Conservation (phyloP, 2,329 filamentous ascomycete genomes). For the Nigrograna mackinnonii region DNA sequence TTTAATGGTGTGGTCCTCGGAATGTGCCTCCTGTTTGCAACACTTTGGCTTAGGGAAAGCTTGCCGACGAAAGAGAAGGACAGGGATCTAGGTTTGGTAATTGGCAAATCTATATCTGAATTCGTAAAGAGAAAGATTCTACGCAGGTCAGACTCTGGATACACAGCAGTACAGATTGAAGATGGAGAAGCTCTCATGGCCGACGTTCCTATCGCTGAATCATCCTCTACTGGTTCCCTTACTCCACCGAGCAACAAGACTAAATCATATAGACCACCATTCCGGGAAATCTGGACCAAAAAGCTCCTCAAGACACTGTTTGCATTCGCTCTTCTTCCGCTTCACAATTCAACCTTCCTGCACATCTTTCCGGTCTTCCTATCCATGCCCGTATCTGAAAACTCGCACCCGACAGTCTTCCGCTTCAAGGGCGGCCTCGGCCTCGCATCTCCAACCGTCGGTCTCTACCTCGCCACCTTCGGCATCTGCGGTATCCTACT, state of each 20-base stretch:
- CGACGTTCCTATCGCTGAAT: conserved; percentile 7
- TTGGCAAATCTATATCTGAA: conserved; percentile 35
- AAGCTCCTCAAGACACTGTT: conserved; percentile 45
- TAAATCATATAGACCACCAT: conserved; percentile 31
- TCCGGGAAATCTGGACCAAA: conserved; percentile 46
- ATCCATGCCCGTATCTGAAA: conserved; percentile 38
- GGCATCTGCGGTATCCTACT: conserved; percentile 48
- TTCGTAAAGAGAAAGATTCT: conserved; percentile 27
- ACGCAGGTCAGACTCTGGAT: conserved; percentile 10
- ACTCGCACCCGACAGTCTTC: conserved; percentile 31
- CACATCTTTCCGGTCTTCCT: conserved; percentile 52
- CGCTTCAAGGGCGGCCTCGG: conserved; percentile 50
- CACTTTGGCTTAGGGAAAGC: conserved; percentile 68
- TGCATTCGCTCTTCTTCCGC: conserved; percentile 46
- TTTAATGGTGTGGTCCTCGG: conserved; percentile 65
- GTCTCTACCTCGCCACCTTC: conserved; percentile 48
- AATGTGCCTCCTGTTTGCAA: conserved; percentile 55
- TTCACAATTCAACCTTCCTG: conserved; percentile 51
- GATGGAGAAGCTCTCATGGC: conserved; percentile 11
- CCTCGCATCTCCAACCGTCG: conserved; percentile 47
- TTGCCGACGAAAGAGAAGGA: conserved; percentile 31
- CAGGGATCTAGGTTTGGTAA: conserved; percentile 38
- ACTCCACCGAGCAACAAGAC: conserved; percentile 56
- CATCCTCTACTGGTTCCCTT: conserved; percentile 4
- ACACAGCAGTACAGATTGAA: conserved; percentile 15